Base-by-base conservation (phyloP, 2,329 filamentous ascomycete genomes). In the Domatiomyces catenatus region DNA sequence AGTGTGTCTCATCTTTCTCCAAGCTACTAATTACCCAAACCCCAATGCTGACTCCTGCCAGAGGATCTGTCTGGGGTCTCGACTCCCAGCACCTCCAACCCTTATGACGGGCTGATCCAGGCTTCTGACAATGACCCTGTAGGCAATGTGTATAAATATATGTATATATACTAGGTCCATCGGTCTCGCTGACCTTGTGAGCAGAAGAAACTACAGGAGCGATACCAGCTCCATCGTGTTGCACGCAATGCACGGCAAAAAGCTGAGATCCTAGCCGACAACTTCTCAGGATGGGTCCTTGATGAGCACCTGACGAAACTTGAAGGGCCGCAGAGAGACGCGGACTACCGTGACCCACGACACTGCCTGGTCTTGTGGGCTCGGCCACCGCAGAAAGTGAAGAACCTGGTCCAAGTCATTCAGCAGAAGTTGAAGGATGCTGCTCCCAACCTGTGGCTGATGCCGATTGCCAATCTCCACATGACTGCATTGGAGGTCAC, bases 321-420 rank as follows among this genome's bases (percentile, higher is more conserved):
- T 28, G 76, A 83, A 57, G 74, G 81, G 44, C 75, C 76, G 1
- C 66, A 74, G 1, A 68, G 82, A 36, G 75, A 86, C 55, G 81
- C 80, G 1, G 79, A 77, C 1, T 94, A 84, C 63, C 65, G 72
- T 48, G 90, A 96, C 63, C 76, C 79, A 43, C 74, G 90, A 42
- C 75, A 94, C 61, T 93, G 89, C 63, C 72, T 95, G 8, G 85
- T 88, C 0, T 81, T 95, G 62, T 95, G 88, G 87, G 86, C 85
- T 2, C 75, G 89, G 5, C 90, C 90, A 15, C 84, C 89, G 0
- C 68, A 77, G 45, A 79, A 83, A 58, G 72, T 95, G 17, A 72
- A 83, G 45, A 68, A 75, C 18, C 68, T 96, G 52, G 79, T 90
- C 2, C 67, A 70, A 1, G 74, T 75, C 51, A 68, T 95, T 26